Evolutionary conservation across 1,284 basidiomycete genomes (phyloP).

Genomic region (Puccinia novopanici): DNA sequence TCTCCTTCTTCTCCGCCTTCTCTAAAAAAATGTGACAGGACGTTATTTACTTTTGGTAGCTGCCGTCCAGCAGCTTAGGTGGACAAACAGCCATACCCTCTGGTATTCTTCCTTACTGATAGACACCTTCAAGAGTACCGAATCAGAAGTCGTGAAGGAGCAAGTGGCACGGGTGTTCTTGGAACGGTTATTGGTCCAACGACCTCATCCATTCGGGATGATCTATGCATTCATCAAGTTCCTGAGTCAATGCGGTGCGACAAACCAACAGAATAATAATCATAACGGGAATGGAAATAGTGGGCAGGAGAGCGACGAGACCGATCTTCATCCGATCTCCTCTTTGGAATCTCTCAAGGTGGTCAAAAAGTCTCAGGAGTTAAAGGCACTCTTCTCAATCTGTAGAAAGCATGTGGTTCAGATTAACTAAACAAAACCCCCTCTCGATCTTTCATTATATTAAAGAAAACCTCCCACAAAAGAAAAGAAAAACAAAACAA

Average conservation of each 20-base stretch:
- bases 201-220: conserved; percentile 97
- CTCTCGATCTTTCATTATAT: no score
- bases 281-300: background rate
- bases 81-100: conserved; percentile 86
- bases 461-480: no score
- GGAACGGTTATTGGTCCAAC: conserved; percentile 87
- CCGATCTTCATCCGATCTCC: background rate
- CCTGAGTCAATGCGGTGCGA: conserved; percentile 62
- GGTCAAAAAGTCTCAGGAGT: conserved; percentile 38
- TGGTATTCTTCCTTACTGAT: conserved; percentile 80
- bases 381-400: conserved; percentile 33
- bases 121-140: conserved; percentile 76
- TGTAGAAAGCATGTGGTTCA: conserved; percentile 41
- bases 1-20: background rate
- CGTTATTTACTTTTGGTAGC: conserved; percentile 90
- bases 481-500: no score
- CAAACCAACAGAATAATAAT: background rate
- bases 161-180: conserved; percentile 86
- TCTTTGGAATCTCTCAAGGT: conserved; percentile 13
- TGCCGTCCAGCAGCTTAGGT: conserved; percentile 88
- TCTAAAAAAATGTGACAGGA: background rate
- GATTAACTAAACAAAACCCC: conserved; percentile 15
- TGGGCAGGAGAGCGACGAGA: background rate
- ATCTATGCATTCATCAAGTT: conserved; percentile 90
- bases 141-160: conserved; percentile 75